Evolutionary conservation across 148 eudicot species (phyloP), one percentile per base, ranked within the genome.

Genomic region (Diospyros lotus): DNA sequence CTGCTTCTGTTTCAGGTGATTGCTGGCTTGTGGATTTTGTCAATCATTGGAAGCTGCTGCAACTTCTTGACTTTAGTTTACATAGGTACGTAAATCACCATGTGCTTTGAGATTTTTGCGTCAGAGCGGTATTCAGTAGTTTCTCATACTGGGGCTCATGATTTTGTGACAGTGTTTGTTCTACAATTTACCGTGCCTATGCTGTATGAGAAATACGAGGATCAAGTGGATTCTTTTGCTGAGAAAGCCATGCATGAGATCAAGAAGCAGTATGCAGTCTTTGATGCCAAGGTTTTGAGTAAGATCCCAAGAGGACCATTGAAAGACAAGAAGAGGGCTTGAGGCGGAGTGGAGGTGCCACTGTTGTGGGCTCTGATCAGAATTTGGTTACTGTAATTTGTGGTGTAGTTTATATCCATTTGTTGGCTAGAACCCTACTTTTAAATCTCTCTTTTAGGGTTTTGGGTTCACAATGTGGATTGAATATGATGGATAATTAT

Each of bases 41-140:
- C 99, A 42, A 75, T 95, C 67, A 11, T 93, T 82, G 96, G 99
- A 50, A 83, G 96, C 41, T 92, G 97, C 82, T 90, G 88, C 80
- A 89, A 81, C 84, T 93, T 95, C 89, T 86, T 95, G 86, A 90
- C 96, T 41, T 82, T 92, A 82, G 82, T 90, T 68, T 95, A 92
- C 83, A 90, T 87, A 82, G 70, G 97, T 90, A 90, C 79, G n/a
- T 4, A 54, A 39, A 9, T 6, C 2, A n/a, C 14, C 28, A 3
- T 6, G 13, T 59, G 9, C 5, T 11, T 28, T 38, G 14, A 56
- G 10, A 28, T 56, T 6, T 58, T 58, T 39, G 7, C 14, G 46
- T 39, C 1, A 45, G 14, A 4, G 40, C 3, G 0, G 5, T 56
- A 7, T 53, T 75, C 18, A 10, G 64, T 54, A 46, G 10, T 28